These are phyloP conservation scores for Paecilomyces variotii DNA, from an alignment of 2,329 filamentous ascomycete genomes.

Conservation along the genomic window DNA sequence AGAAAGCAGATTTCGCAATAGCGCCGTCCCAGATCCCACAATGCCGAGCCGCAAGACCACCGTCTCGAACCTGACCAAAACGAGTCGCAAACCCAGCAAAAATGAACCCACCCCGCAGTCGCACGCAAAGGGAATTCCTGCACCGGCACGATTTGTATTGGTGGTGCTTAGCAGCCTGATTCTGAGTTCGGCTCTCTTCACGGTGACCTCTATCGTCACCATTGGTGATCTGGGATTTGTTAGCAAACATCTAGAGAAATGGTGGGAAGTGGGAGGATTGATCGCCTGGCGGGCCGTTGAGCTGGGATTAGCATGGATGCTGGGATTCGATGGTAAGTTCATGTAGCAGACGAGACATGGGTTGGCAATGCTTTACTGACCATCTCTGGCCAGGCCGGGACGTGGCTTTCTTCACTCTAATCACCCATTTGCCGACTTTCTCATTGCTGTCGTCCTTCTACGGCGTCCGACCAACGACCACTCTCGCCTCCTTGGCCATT, in stretches of 20 bases:
- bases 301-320: conserved; percentile 64
- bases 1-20: not conserved
- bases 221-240: conserved; percentile 60
- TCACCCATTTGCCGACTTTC: conserved; percentile 68
- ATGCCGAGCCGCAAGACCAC: conserved; percentile 2
- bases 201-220: conserved; percentile 52
- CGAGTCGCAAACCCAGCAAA: conserved; percentile 4
- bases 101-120: conserved; percentile 3
- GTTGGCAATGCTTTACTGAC: not conserved
- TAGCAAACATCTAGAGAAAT: conserved; percentile 55
- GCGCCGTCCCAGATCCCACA: not conserved
- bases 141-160: conserved; percentile 36
- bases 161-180: conserved; percentile 48
- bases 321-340: conserved; percentile 43
- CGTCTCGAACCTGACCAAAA: not conserved
- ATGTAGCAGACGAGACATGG: not conserved
- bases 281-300: conserved; percentile 55
- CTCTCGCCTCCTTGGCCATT: conserved; percentile 55
- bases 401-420: conserved; percentile 55
- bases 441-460: conserved; percentile 76
- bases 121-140: conserved; percentile 19
- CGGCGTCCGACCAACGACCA: conserved; percentile 54
- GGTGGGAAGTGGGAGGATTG: conserved; percentile 51
- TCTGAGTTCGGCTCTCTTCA: conserved; percentile 58
- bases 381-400: conserved; percentile 47